Conservation (phyloP, 108 stramenopile genomes). For the Craspedostauros australis region DNA sequence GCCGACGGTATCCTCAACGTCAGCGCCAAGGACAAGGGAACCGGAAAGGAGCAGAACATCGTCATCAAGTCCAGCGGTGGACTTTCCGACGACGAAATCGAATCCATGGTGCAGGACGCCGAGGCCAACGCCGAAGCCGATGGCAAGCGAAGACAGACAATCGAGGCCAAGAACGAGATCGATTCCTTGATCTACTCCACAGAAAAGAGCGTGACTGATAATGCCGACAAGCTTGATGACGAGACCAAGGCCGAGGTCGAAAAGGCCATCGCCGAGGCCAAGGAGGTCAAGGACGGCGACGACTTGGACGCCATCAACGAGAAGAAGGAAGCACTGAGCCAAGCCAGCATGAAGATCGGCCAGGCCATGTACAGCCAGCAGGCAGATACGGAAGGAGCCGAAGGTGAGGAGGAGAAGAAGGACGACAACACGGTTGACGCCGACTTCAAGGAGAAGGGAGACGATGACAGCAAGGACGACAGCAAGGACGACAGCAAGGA, state of each 20-base stretch:
- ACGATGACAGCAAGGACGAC: conserved; percentile 57
- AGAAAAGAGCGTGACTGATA: conserved; percentile 78
- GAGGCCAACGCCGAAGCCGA: conserved; percentile 96
- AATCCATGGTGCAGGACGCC: conserved; percentile 98
- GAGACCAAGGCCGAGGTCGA: conserved; percentile 92
- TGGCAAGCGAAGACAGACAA: conserved; percentile 82
- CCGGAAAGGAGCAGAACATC: conserved; percentile 98
- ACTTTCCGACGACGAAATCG: conserved; percentile 96
- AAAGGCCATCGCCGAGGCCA: conserved; percentile 84
- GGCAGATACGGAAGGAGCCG: conserved; percentile 33
- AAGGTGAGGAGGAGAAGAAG: conserved; percentile 49
- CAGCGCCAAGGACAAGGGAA: conserved; percentile 98
- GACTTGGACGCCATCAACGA: conserved; percentile 83
- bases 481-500: conserved; percentile 27
- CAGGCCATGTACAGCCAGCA: conserved; percentile 95
- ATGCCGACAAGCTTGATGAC: conserved; percentile 89
- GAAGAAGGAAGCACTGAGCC: conserved; percentile 88
- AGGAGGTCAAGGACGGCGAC: conserved; percentile 85
- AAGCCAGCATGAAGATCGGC: conserved; percentile 97
- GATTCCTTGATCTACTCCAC: conserved; percentile 93
- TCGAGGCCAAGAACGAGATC: conserved; percentile 96
- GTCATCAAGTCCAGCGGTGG: conserved; percentile 95
- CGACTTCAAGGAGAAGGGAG: conserved; percentile 89
- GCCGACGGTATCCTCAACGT: conserved; percentile 99
- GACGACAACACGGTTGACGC: conserved; percentile 94